phyloP scores from a whole-genome alignment of 2,329 filamentous ascomycete species.

The Claviceps purpurea region DNA sequence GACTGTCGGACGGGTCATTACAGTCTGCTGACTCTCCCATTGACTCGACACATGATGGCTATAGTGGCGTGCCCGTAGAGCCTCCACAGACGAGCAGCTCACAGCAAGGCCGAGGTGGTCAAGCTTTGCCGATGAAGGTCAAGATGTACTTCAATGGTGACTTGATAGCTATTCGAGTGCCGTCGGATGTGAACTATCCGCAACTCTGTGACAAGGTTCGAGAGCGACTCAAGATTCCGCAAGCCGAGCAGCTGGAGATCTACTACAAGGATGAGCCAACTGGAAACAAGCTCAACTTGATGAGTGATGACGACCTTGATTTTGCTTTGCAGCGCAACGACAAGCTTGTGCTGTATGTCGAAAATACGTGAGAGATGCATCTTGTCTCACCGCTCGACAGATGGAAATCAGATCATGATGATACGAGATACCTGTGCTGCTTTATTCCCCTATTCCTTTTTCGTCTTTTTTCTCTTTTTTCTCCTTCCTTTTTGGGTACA shows the following conservation, averaged over 20 bases:
- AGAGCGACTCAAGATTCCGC: slow-evolving; percentile 64
- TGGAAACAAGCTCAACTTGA: slow-evolving; percentile 58
- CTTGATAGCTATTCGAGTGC: slow-evolving; percentile 80
- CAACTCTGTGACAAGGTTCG: slow-evolving; percentile 74
- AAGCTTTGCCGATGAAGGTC: slow-evolving; percentile 60
- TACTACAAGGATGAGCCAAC: slow-evolving; percentile 78
- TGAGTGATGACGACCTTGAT: slow-evolving; percentile 71
- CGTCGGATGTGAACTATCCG: slow-evolving; percentile 62
- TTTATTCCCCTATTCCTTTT: not conserved
- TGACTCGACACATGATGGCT: slow-evolving; percentile 41
- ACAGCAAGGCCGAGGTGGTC: slow-evolving; percentile 18
- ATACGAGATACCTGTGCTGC: not conserved
- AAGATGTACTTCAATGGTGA: slow-evolving; percentile 92
- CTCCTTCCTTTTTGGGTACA: slow-evolving; percentile 7
- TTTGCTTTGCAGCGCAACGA: slow-evolving; percentile 71
- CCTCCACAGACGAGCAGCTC: slow-evolving; percentile 31
- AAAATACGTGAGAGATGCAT: slow-evolving; percentile 28
- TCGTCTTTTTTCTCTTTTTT: not conserved
- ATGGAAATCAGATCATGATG: not conserved
- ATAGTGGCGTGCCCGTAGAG: slow-evolving; percentile 39
- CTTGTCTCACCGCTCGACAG: not conserved
- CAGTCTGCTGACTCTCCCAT: slow-evolving; percentile 52
- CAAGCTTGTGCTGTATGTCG: slow-evolving; percentile 69
- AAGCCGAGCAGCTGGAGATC: slow-evolving; percentile 58
- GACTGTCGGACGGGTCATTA: slow-evolving; percentile 57